Evolutionary conservation across 352 stramenopile species (phyloP).

Genomic region (Globisporangium mamillatum): DNA sequence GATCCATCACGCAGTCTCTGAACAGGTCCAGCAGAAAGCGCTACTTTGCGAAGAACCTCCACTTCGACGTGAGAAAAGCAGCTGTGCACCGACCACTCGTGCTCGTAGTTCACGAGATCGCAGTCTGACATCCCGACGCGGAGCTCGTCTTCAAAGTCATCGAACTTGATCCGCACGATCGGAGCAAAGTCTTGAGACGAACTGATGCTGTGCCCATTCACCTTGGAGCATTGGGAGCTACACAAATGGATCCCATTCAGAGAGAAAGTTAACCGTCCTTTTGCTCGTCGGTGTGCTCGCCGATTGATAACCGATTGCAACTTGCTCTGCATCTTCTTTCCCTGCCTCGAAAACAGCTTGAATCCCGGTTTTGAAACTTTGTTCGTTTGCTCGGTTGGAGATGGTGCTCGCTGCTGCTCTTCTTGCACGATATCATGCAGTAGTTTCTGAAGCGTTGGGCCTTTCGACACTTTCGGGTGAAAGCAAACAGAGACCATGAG

Average conservation of each 20-base stretch:
- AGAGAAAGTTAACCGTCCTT: slow-evolving; percentile 13
- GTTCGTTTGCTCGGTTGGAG: too few relatives aligned
- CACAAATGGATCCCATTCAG: slow-evolving; percentile 32
- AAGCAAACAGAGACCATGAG: slow-evolving; percentile 15
- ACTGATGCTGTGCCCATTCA: slow-evolving; percentile 24
- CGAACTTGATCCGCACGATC: slow-evolving; percentile 26
- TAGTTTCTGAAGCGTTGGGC: slow-evolving; percentile 15
- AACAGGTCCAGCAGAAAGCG: slow-evolving; percentile 8
- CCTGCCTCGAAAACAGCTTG: not conserved
- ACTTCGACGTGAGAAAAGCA: slow-evolving; percentile 26
- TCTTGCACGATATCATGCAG: slow-evolving; percentile 10
- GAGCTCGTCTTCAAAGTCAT: slow-evolving; percentile 27
- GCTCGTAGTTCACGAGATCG: slow-evolving; percentile 20
- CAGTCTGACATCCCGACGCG: slow-evolving; percentile 15
- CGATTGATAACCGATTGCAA: slow-evolving; percentile 1
- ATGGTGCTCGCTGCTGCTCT: slow-evolving; percentile 1
- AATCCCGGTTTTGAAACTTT: not conserved
- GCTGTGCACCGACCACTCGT: slow-evolving; percentile 31
- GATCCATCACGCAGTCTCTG: slow-evolving; percentile 18
- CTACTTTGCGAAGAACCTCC: slow-evolving; percentile 21
- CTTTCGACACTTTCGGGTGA: slow-evolving; percentile 18
- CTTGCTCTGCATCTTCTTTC: slow-evolving; percentile 8
- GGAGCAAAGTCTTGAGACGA: slow-evolving; percentile 26
- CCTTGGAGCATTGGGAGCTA: slow-evolving; percentile 25
- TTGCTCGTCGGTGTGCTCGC: slow-evolving; percentile 7